These are phyloP conservation scores for Auricularia sp. DNA, from an alignment of 768 basidiomycete species.

Conservation along the genomic window DNA sequence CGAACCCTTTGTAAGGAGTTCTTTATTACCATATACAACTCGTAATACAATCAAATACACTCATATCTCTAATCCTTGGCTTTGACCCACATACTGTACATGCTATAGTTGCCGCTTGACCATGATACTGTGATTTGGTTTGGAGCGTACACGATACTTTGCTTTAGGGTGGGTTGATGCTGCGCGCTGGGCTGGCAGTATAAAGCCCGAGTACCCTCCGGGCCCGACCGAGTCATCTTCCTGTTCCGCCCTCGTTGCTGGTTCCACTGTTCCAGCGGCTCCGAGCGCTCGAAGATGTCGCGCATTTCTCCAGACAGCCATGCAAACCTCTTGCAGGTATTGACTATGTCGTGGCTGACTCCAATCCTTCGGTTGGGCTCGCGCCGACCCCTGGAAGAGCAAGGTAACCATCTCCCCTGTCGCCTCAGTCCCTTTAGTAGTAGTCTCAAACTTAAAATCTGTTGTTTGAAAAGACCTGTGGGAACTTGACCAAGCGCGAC, in stretches of 20 bases:
- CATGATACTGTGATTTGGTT: no score
- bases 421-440: background rate
- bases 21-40: no score
- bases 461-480: background rate
- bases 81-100: no score
- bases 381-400: background rate
- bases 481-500: background rate
- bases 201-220: background rate
- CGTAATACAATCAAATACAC: no score
- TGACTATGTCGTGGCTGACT: background rate
- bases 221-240: background rate
- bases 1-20: conserved; percentile 17
- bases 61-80: no score
- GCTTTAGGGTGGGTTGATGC: background rate
- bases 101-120: no score
- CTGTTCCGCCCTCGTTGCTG: background rate
- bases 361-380: background rate
- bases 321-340: background rate
- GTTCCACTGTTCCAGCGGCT: background rate
- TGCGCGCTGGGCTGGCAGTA: background rate
- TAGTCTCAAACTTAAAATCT: background rate
- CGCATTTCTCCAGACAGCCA: background rate
- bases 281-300: background rate
- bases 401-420: background rate
- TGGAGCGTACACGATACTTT: no score